These are phyloP conservation scores for Kodamaea nitidulidarum DNA, from an alignment of 805 yeast species.

Conservation along the genomic window DNA sequence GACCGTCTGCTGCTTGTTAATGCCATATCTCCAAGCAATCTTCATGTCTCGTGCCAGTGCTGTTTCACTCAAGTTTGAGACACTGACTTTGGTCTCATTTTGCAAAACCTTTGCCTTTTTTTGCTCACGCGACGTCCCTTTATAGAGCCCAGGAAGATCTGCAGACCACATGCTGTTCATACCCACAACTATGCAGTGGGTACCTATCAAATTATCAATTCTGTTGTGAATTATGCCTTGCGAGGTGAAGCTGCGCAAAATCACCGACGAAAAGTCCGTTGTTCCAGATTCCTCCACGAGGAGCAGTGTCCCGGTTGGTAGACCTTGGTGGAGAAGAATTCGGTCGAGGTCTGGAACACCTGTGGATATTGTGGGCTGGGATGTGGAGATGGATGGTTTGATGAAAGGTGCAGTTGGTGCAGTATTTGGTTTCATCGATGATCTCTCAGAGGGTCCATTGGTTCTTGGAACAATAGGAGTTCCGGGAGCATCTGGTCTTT, in stretches of 20 bases:
- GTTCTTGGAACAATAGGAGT: no score
- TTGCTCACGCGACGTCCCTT: slow-evolving; percentile 63
- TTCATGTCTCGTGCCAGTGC: slow-evolving; percentile 51
- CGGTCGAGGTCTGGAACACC: slow-evolving; percentile 76
- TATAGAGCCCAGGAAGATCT: slow-evolving; percentile 73
- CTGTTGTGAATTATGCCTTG: slow-evolving; percentile 73
- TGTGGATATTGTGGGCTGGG: slow-evolving; percentile 74
- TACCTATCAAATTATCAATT: slow-evolving; percentile 33
- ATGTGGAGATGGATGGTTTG: slow-evolving; percentile 71
- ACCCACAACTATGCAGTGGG: slow-evolving; percentile 62
- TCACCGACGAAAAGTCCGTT: slow-evolving; percentile 77
- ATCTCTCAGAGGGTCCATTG: no score
- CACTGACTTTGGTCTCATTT: slow-evolving; percentile 62
- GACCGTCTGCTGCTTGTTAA: slow-evolving; percentile 18
- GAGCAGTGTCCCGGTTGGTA: slow-evolving; percentile 72
- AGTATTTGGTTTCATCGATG: no score
- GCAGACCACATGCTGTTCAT: slow-evolving; percentile 54
- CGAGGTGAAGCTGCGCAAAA: slow-evolving; percentile 65
- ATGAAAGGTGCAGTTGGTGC: slow-evolving; percentile 19
- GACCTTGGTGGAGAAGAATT: slow-evolving; percentile 73
- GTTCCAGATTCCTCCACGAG: slow-evolving; percentile 80
- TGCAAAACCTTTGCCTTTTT: slow-evolving; percentile 55
- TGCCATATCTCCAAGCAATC: slow-evolving; percentile 93
- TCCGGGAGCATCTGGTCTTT: no score
- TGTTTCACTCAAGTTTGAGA: slow-evolving; percentile 49